Conservation (phyloP, 2,329 filamentous ascomycete species). For the Apiospora aurea region DNA sequence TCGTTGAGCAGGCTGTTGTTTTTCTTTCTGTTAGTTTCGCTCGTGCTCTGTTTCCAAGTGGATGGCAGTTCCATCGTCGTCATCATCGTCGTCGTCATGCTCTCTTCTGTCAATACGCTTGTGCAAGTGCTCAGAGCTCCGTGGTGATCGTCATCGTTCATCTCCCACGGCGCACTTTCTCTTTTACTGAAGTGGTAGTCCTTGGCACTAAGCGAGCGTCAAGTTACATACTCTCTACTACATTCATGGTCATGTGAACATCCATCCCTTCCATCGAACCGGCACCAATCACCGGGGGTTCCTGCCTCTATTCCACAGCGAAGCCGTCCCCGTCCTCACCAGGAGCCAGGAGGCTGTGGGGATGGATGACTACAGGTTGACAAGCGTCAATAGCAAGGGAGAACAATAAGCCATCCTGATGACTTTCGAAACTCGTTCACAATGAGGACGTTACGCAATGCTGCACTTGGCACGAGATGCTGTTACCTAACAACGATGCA, state of each 20-base stretch:
- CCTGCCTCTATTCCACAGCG: not conserved
- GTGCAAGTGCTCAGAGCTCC: slow-evolving; percentile 18
- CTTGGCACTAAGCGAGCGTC: not conserved
- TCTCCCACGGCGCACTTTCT: not conserved
- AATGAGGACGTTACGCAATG: slow-evolving; percentile 9
- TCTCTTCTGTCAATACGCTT: not conserved
- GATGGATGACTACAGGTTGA: slow-evolving; percentile 14
- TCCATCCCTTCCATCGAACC: not conserved
- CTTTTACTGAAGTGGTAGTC: not conserved
- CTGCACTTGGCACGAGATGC: slow-evolving; percentile 12
- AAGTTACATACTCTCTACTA: not conserved
- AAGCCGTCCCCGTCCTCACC: not conserved
- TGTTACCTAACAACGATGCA: slow-evolving; percentile 16
- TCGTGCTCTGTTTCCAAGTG: not conserved
- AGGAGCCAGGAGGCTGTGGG: slow-evolving; percentile 1
- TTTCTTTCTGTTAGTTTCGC: not conserved
- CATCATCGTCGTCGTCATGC: not conserved
- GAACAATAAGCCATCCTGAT: not conserved
- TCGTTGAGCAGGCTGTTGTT: not conserved
- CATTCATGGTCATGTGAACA: not conserved
- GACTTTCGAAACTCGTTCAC: slow-evolving; percentile 3
- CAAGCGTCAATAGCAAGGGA: slow-evolving; percentile 1
- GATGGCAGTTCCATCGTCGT: not conserved
- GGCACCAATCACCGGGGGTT: not conserved
- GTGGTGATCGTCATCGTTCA: not conserved